phyloP scores from a whole-genome alignment of 331 rosid genomes.

The Rhamnella rubrinervis region DNA sequence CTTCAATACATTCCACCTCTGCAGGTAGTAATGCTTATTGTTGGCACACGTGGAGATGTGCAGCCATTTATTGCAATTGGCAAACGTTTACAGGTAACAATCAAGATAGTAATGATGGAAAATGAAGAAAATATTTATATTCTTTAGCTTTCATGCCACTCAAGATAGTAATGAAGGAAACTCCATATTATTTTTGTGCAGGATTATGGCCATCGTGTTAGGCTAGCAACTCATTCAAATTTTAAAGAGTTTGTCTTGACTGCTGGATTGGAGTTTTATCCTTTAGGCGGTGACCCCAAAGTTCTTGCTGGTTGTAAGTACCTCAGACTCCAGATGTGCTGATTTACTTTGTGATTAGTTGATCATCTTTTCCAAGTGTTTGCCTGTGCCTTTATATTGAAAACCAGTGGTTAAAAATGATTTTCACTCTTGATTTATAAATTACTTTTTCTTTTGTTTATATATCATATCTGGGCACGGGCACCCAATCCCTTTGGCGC shows the following conservation, averaged over 20 bases:
- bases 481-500: too few species aligned
- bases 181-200: constrained; percentile 46
- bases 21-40: constrained; percentile 95
- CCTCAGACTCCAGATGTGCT: constrained; percentile 24
- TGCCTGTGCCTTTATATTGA: too few species aligned
- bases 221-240: constrained; percentile 97
- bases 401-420: too few species aligned
- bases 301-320: constrained; percentile 98
- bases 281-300: constrained; percentile 97
- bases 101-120: neutral
- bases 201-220: constrained; percentile 99
- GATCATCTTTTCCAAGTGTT: constrained; percentile 6
- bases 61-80: constrained; percentile 97
- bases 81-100: constrained; percentile 82
- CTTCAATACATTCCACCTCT: constrained; percentile 65
- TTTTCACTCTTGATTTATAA: too few species aligned
- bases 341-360: constrained; percentile 17
- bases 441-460: too few species aligned
- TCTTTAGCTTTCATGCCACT: constrained; percentile 1
- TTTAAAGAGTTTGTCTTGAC: constrained; percentile 98
- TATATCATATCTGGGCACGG: too few species aligned
- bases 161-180: constrained; percentile 5
- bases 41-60: constrained; percentile 98
- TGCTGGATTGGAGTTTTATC: constrained; percentile 96
- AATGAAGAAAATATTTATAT: neutral